Conservation (phyloP, 257 asterid species). For the Linaria vulgaris region DNA sequence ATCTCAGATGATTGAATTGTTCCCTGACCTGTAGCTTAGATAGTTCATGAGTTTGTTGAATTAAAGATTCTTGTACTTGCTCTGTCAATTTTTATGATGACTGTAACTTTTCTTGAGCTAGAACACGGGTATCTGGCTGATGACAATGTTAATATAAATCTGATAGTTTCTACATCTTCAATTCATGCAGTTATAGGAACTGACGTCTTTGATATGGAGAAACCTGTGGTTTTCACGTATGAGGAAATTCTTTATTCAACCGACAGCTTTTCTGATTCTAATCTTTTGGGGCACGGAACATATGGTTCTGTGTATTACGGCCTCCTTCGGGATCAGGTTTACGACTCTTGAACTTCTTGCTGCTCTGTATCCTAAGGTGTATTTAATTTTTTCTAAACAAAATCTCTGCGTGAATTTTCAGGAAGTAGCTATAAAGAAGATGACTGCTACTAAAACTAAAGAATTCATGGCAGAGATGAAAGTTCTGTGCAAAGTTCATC, state of each 20-base stretch:
- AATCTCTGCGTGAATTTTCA: conserved; percentile 32
- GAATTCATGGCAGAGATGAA: conserved; percentile 94
- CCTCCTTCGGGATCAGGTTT: conserved; percentile 86
- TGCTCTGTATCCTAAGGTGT: background rate
- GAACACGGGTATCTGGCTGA: background rate
- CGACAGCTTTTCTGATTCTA: conserved; percentile 81
- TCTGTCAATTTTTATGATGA: background rate
- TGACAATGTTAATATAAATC: background rate
- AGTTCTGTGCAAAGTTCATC: conserved; percentile 97
- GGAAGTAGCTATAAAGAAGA: conserved; percentile 92
- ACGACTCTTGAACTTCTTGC: conserved; percentile 2
- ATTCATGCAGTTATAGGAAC: conserved; percentile 73
- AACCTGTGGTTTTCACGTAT: conserved; percentile 70
- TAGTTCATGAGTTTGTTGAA: too few species aligned
- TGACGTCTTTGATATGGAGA: conserved; percentile 87
- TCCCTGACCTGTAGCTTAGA: too few species aligned
- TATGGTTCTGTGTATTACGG: conserved; percentile 92
- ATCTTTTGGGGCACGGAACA: conserved; percentile 89
- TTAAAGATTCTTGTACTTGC: too few species aligned
- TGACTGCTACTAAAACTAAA: conserved; percentile 87
- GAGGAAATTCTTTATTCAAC: conserved; percentile 72
- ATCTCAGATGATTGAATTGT: too few species aligned
- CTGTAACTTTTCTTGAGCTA: background rate
- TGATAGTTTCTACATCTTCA: conserved; percentile 11
- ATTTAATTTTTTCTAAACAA: conserved; percentile 17